Percentiles rank a stretch among this genome's conserved stretches.
Evolutionary conservation across 352 stramenopile species (phyloP).

Genomic region (Saprolegnia parasitica): DNA sequence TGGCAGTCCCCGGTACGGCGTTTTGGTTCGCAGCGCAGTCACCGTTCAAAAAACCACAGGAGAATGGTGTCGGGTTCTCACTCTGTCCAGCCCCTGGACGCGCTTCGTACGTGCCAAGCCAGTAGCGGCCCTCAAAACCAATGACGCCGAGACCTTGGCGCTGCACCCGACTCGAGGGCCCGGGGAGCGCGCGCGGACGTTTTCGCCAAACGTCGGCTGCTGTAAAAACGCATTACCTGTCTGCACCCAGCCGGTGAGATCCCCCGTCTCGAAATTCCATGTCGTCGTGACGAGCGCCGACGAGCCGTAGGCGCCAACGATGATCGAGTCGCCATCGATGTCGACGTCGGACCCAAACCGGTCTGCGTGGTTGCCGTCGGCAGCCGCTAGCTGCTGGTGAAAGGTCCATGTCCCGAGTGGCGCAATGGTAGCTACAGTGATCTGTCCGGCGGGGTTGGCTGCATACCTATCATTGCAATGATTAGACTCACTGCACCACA

Average conservation of each 20-base stretch:
- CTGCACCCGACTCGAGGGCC: slow-evolving; percentile 33
- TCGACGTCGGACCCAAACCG: slow-evolving; percentile 70
- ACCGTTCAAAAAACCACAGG: slow-evolving; percentile 68
- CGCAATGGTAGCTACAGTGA: slow-evolving; percentile 47
- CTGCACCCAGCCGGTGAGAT: slow-evolving; percentile 90
- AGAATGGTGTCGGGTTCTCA: slow-evolving; percentile 36
- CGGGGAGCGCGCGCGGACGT: slow-evolving; percentile 78
- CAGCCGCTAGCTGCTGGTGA: slow-evolving; percentile 50
- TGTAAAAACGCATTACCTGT: slow-evolving; percentile 91
- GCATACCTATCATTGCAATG: slow-evolving; percentile 26
- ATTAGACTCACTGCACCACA: background rate
- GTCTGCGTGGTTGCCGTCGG: slow-evolving; percentile 69
- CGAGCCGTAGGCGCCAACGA: slow-evolving; percentile 66
- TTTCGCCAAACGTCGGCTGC: slow-evolving; percentile 95
- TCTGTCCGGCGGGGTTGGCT: slow-evolving; percentile 49
- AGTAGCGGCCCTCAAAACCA: slow-evolving; percentile 87
- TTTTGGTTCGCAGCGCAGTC: slow-evolving; percentile 67
- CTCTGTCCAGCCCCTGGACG: slow-evolving; percentile 66
- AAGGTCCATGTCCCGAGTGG: slow-evolving; percentile 57
- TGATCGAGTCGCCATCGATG: slow-evolving; percentile 68
- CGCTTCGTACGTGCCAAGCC: slow-evolving; percentile 92
- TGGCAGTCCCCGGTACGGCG: slow-evolving; percentile 56
- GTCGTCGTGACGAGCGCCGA: slow-evolving; percentile 82
- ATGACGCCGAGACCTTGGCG: background rate
- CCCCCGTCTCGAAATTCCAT: slow-evolving; percentile 97